These are phyloP conservation scores for Pachyrhizus erosus DNA, from an alignment of 306 rosid species.

Conservation along the genomic window DNA sequence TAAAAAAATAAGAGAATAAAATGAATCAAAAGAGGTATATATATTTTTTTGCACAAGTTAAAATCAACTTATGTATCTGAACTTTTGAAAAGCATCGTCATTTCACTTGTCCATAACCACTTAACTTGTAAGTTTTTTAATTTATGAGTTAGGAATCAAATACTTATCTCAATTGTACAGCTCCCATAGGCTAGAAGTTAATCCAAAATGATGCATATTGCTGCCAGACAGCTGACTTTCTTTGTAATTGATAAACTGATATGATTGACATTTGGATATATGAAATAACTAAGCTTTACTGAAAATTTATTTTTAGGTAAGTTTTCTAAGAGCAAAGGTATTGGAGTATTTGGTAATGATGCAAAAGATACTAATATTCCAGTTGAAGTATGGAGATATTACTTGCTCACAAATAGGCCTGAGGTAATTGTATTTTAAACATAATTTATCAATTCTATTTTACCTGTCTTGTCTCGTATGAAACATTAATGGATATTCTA, in stretches of 20 bases:
- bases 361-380: slow-evolving; percentile 94
- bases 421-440: slow-evolving; percentile 65
- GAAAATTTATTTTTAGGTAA: slow-evolving; percentile 61
- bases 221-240: slow-evolving; percentile 4
- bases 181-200: background rate
- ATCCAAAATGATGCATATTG: slow-evolving; percentile 7
- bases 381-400: slow-evolving; percentile 98
- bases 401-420: slow-evolving; percentile 92
- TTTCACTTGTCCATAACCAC: background rate
- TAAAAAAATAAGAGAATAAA: background rate
- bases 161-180: background rate
- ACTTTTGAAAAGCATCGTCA: background rate
- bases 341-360: slow-evolving; percentile 95
- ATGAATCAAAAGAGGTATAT: background rate
- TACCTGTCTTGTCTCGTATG: slow-evolving; percentile 18
- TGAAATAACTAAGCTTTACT: slow-evolving; percentile 13
- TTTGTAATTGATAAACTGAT: slow-evolving; percentile 11
- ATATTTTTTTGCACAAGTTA: background rate
- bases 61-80: background rate
- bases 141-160: background rate
- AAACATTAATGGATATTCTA: slow-evolving; percentile 4
- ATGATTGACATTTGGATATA: slow-evolving; percentile 31
- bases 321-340: slow-evolving; percentile 94
- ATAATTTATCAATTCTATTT: background rate
- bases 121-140: background rate